Percentiles rank a stretch among this genome's conserved stretches.
These are phyloP conservation scores for Cymbopogon flexuosus DNA, from an alignment of 202 grass and related monocot genomes.

Conservation along the genomic window DNA sequence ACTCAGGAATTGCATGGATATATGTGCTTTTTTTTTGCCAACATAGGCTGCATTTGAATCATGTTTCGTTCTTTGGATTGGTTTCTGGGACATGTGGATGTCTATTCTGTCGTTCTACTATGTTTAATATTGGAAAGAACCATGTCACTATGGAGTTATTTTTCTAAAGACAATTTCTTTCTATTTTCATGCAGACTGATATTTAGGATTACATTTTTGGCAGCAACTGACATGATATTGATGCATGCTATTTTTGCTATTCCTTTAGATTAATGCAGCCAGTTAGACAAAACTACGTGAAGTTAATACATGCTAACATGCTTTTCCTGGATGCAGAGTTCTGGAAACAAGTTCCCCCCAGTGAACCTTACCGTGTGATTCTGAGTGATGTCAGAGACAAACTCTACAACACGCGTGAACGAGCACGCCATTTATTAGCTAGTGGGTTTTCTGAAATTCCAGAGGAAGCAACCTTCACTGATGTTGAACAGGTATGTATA, in stretches of 20 bases:
- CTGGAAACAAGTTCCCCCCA: slow-evolving; percentile 90
- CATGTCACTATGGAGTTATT: neutral
- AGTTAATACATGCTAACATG: slow-evolving; percentile 23
- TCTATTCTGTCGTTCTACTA: neutral
- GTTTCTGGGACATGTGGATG: neutral
- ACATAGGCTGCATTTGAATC: neutral
- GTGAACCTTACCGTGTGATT: slow-evolving; percentile 87
- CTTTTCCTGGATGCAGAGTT: slow-evolving; percentile 65
- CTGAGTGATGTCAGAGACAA: slow-evolving; percentile 89
- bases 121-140: neutral
- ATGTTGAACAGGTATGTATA: slow-evolving; percentile 64
- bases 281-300: neutral
- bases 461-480: slow-evolving; percentile 70
- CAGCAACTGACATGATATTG: neutral
- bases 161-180: neutral
- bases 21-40: neutral
- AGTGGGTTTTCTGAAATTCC: slow-evolving; percentile 91
- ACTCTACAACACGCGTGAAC: slow-evolving; percentile 74
- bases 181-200: neutral
- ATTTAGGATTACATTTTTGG: neutral
- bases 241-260: slow-evolving; percentile 2
- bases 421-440: slow-evolving; percentile 79
- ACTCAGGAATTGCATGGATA: neutral
- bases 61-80: neutral
- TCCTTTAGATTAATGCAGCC: neutral